Evolutionary conservation across 192 early-diverging fungal genomes (phyloP), one percentile per base, ranked within the genome.

Genomic region (Rhizophagus sp.): DNA sequence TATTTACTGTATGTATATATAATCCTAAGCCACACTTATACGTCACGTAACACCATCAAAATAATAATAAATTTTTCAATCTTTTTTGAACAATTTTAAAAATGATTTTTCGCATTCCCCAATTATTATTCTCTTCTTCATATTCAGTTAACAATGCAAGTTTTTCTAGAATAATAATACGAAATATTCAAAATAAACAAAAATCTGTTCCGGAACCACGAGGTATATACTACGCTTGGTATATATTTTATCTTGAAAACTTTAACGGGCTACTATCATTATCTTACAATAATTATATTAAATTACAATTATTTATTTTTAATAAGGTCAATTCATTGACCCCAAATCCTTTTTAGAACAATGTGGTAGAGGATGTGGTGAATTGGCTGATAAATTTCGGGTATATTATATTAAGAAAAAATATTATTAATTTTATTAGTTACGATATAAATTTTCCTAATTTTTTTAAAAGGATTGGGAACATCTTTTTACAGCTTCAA

Each of bases 401-500:
- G 76, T 68, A 65, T 27, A 36, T 44, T 19, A 44, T 52, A 5
- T 27, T 52, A 52, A 49, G 19, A 22, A 62, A 75, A 22, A 39
- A 19, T 19, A 33, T 62, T 22, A 22, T 57, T 57, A 19, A 15
- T 57, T 5, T 17, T 19, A 15, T 57, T 57, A 57, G 2, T 57
- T 6, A 17, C 50, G 19, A 57, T 41, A 57, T 57, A 12, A 17
- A 33, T 3, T 25, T 17, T 25, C 1, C 17, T 34, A 22, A 27
- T 22, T 57, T 12, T 47, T 47, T 47, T 47, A 5, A 47, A 10
- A 78, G 76, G 62, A 64, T 69, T 93, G 92, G 92, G 88, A 91
- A 17, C 87, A 90, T 33, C 73, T 93, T 69, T 93, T 93, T 74
- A 85, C 82, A 22, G 86, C 85, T 49, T 73, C 83, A 47, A 82